phyloP scores from a whole-genome alignment of 2,329 filamentous ascomycete genomes.

The Epichloe brachyelytri region DNA sequence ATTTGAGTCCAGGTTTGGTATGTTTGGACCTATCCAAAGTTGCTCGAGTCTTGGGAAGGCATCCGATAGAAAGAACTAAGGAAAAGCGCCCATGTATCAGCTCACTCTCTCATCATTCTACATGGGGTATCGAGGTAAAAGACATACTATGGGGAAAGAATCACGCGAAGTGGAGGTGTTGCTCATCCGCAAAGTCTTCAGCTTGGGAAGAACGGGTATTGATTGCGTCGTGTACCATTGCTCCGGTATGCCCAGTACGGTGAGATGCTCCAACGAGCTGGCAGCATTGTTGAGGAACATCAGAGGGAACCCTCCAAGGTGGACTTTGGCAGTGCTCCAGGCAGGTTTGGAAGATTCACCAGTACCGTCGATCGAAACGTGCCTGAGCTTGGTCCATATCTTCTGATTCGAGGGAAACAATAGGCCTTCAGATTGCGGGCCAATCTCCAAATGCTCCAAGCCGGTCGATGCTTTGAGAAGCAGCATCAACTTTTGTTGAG shows the following conservation, averaged over 20 bases:
- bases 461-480: slow-evolving; percentile 15
- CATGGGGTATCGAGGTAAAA: too few species aligned
- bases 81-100: neutral
- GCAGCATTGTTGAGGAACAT: slow-evolving; percentile 9
- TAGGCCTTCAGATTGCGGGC: slow-evolving; percentile 1
- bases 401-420: slow-evolving; percentile 4
- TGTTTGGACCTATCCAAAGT: slow-evolving; percentile 15
- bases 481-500: slow-evolving; percentile 15
- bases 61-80: slow-evolving; percentile 11
- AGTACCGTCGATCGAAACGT: slow-evolving; percentile 6
- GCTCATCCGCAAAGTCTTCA: slow-evolving; percentile 18
- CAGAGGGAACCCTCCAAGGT: slow-evolving; percentile 4
- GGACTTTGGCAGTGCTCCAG: slow-evolving; percentile 4
- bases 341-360: slow-evolving; percentile 4
- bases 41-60: slow-evolving; percentile 17
- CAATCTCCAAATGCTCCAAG: slow-evolving; percentile 17
- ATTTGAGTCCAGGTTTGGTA: slow-evolving; percentile 12
- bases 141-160: slow-evolving; percentile 3
- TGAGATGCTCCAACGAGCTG: slow-evolving; percentile 10
- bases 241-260: slow-evolving; percentile 11
- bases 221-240: slow-evolving; percentile 8
- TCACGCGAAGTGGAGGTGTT: slow-evolving; percentile 6
- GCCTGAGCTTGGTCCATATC: slow-evolving; percentile 6
- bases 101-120: neutral
- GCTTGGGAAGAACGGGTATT: slow-evolving; percentile 13